A percentile compares a stretch with the other conserved stretches of the same genome.
Evolutionary conservation across 768 basidiomycete genomes (phyloP).

Genomic region (Stropharia rugosoannulata): DNA sequence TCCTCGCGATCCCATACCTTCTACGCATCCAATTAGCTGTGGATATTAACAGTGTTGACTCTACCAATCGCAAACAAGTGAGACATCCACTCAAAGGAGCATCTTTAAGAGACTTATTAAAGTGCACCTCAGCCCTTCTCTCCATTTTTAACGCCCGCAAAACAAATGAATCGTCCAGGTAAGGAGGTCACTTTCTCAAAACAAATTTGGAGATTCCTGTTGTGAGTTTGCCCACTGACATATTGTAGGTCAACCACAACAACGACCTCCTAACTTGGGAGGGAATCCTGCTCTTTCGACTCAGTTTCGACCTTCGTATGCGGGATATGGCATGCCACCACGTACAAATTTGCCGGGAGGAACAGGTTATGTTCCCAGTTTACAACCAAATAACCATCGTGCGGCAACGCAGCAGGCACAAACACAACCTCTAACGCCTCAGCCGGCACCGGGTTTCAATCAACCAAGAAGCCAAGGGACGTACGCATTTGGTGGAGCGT

Average conservation of each 20-base stretch:
- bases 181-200: slow-evolving; percentile 16
- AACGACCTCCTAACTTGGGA: slow-evolving; percentile 74
- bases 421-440: slow-evolving; percentile 54
- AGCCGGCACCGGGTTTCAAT: slow-evolving; percentile 62
- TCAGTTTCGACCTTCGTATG: slow-evolving; percentile 61
- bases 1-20: slow-evolving; percentile 21
- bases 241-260: slow-evolving; percentile 72
- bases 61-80: slow-evolving; percentile 22
- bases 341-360: slow-evolving; percentile 46
- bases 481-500: slow-evolving; percentile 64
- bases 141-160: slow-evolving; percentile 26
- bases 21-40: slow-evolving; percentile 25
- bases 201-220: slow-evolving; percentile 7
- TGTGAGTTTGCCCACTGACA: slow-evolving; percentile 24
- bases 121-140: slow-evolving; percentile 21
- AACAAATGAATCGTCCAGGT: slow-evolving; percentile 67
- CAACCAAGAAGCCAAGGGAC: slow-evolving; percentile 59
- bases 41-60: slow-evolving; percentile 23
- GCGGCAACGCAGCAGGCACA: slow-evolving; percentile 53
- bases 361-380: slow-evolving; percentile 51
- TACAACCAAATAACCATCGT: slow-evolving; percentile 63
- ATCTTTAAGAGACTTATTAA: slow-evolving; percentile 8
- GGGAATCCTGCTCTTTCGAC: slow-evolving; percentile 61
- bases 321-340: slow-evolving; percentile 60
- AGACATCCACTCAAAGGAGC: slow-evolving; percentile 6